Evolutionary conservation across 345 rosid species (phyloP), one percentile per base, ranked within the genome.

Genomic region (Bruguiera parviflora): DNA sequence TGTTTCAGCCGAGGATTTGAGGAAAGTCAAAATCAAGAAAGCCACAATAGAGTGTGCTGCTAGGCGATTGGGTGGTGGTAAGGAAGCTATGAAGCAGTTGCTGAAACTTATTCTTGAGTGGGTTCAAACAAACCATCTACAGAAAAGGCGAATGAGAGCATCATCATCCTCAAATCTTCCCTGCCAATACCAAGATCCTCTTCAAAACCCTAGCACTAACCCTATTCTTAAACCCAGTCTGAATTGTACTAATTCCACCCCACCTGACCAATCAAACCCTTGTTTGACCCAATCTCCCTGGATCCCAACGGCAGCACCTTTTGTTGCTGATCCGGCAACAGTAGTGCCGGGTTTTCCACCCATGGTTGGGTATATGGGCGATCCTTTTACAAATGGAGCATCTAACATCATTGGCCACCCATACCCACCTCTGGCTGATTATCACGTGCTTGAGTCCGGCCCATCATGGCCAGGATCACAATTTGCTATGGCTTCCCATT

Each of bases 31-130:
- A 83, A 86, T 96, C 66, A 96, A 89, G 96, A 96, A 96, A 71
- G 82, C 98, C 0, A 96, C 99, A 0, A 90, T 96, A 15, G 99
- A 96, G 71, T 85, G 86, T 39, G 99, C 99, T 0, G 94, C 99
- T 0, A 79, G 72, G 77, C 87, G 96, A 55, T 70, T 96, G 24
- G 99, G 99, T 9, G 98, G 99, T 21, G 99, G 99, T 3, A 88
- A 84, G 71, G 96, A 86, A 71, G 99, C 88, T 5, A 92, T 90
- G 99, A 96, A 92, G 69, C 91, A 96, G 80, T 83, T 96, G 60
- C 73, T 96, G 80, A 92, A 90, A 76, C 88, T 96, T 47, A 88
- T 96, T 61, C 99, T 96, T 63, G 94, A 92, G 78, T 96, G 99
- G 99, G 99, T 96, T 4, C 92, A 92, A 79, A 88, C 87, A 1